Base-by-base conservation (phyloP, 2,329 filamentous ascomycete genomes). In the Penicillium sp. region DNA sequence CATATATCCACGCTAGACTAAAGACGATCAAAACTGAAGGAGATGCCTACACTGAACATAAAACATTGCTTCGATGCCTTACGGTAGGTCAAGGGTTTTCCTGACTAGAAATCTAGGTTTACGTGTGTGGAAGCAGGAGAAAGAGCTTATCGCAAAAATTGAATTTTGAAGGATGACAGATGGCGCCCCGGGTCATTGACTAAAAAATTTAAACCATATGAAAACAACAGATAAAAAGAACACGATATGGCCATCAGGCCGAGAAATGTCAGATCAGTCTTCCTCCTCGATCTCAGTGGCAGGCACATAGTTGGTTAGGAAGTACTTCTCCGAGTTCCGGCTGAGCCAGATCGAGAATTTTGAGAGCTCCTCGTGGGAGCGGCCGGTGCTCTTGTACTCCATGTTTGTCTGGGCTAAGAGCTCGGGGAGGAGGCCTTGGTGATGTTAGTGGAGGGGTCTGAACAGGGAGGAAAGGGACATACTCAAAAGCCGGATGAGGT, bases 341-440 rank as follows among this genome's bases (percentile, higher is more conserved):
- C 87, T 84, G 53, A 99, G 81, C 91, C 92, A 99, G 51, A 85
- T 82, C 11, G 88, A 90, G 74, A 99, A 87, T 74, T 92, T 93
- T 63, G 85, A 83, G 15, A 99, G 82, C 72, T 99, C 94, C 67
- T 97, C 91, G 12, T 92, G 88, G 25, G 97, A 84, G 45, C 92
- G 89, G 59, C 88, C 89, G 41, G 96, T 90, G 2, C 92, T 92
- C 72, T 96, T 92, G 51, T 88, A 82, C 69, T 97, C 94, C 92
- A 99, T 96, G 76, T 97, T 97, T 50, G 94, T 99, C 73, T 99
- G 94, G 4, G 92, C 92, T 59, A 97, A 87, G 40, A 97, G 85
- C 70, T 99, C 94, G 0, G 94, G 93, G 65, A 97, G 86, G 1
- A 89, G 89, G 3, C 95, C 93, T 96, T 64, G 9, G 42, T 41